Conservation (phyloP, 176 grass and related monocot genomes). For the Elaeis guineensis region DNA sequence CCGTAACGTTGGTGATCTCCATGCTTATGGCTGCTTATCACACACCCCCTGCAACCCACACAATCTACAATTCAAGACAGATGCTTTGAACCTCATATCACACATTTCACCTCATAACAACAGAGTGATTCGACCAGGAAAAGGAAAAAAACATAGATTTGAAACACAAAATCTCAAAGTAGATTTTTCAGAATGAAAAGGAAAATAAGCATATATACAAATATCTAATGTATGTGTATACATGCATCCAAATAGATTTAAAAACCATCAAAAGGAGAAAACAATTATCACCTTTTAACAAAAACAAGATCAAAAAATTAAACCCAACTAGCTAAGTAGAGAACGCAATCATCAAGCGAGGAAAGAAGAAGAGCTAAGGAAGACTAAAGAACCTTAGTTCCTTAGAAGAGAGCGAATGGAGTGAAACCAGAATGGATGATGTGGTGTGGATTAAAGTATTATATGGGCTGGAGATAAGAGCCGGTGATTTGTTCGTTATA, state of each 20-base stretch:
- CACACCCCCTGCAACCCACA: not conserved
- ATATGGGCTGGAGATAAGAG: conserved; percentile 1
- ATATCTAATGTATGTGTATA: no score
- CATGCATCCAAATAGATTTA: no score
- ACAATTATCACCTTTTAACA: no score
- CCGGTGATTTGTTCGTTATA: not conserved
- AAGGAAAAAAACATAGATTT: not conserved
- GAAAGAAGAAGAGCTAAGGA: not conserved
- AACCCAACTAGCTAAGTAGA: no score
- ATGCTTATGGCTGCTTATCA: not conserved
- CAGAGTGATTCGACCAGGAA: not conserved
- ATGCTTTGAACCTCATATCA: no score
- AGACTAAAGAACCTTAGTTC: not conserved
- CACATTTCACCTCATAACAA: no score
- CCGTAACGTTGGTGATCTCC: conserved; percentile 74
- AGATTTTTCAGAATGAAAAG: no score
- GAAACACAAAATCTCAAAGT: no score
- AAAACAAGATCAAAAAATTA: no score
- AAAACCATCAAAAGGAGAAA: no score
- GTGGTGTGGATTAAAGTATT: not conserved
- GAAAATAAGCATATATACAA: no score
- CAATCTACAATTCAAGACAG: no score
- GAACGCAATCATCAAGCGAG: not conserved
- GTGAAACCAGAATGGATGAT: not conserved
- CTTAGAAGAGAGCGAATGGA: not conserved